Evolutionary conservation across 306 rosid genomes (phyloP).

Genomic region (Potentilla sterilis): DNA sequence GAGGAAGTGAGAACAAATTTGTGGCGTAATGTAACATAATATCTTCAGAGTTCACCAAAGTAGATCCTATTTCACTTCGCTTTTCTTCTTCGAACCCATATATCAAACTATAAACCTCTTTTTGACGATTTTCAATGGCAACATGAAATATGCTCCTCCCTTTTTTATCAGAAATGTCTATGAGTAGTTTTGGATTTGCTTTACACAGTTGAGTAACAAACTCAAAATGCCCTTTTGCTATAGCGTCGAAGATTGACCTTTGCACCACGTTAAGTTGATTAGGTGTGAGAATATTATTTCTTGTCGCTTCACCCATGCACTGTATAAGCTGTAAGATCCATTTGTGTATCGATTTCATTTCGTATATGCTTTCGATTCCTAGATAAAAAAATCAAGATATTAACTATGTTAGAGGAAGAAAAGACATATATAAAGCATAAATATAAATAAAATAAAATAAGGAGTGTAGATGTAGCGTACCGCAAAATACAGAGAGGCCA

Average conservation of each 20-base stretch:
- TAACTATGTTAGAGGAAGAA: too few relatives aligned
- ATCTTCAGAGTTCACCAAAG: neutral
- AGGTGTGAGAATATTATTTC: fast-evolving
- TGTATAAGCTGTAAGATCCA: neutral
- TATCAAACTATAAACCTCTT: neutral
- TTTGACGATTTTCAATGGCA: neutral
- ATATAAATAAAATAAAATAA: too few relatives aligned
- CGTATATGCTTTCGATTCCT: neutral
- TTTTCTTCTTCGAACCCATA: neutral
- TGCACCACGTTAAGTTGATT: too few relatives aligned
- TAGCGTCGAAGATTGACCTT: neutral
- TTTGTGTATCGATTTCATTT: neutral
- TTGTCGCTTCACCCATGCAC: neutral
- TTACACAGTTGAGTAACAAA: neutral
- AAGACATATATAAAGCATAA: too few relatives aligned
- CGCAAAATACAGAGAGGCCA: too few relatives aligned
- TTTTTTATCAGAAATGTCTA: neutral
- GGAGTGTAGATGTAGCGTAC: too few relatives aligned
- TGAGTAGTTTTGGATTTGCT: neutral
- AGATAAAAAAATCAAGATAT: too few relatives aligned
- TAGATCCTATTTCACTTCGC: neutral
- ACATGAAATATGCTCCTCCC: neutral
- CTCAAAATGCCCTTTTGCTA: neutral
- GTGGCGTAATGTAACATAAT: neutral
- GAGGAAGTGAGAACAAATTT: neutral